Evolutionary conservation across 768 basidiomycete genomes (phyloP).

Genomic region (Lactarius sp.): DNA sequence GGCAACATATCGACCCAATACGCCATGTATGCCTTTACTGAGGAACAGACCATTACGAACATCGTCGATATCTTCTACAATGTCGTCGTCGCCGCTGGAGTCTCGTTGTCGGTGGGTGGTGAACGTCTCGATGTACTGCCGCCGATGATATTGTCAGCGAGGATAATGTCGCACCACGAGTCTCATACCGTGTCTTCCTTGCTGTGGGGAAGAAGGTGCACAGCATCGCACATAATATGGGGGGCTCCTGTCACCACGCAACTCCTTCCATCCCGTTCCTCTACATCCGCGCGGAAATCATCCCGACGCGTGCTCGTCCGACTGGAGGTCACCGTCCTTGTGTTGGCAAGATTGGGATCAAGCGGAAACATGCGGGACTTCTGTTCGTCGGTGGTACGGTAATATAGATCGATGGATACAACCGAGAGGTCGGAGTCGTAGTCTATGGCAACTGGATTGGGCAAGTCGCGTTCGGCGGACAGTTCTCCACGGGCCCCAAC

Average conservation of each 20-base stretch:
- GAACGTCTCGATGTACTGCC: not conserved
- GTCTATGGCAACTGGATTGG: no score
- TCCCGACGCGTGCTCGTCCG: no score
- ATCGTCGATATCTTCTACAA: not conserved
- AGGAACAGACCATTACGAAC: not conserved
- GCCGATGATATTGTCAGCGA: not conserved
- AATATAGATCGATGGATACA: no score
- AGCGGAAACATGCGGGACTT: no score
- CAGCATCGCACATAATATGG: not conserved
- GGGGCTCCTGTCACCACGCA: not conserved
- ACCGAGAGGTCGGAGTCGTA: no score
- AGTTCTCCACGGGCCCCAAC: no score
- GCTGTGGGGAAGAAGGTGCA: not conserved
- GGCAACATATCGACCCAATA: not conserved
- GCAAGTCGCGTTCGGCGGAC: no score
- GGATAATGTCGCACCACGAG: not conserved
- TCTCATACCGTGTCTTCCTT: not conserved
- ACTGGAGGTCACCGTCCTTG: not conserved
- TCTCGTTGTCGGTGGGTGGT: not conserved
- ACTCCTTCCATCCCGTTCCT: not conserved
- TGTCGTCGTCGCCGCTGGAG: not conserved
- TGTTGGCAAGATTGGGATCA: no score
- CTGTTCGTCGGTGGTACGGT: no score
- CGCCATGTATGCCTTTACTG: fast-evolving
- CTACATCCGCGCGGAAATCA: no score